phyloP scores from a whole-genome alignment of 129 eudicot species.

The Solidago caesia region DNA sequence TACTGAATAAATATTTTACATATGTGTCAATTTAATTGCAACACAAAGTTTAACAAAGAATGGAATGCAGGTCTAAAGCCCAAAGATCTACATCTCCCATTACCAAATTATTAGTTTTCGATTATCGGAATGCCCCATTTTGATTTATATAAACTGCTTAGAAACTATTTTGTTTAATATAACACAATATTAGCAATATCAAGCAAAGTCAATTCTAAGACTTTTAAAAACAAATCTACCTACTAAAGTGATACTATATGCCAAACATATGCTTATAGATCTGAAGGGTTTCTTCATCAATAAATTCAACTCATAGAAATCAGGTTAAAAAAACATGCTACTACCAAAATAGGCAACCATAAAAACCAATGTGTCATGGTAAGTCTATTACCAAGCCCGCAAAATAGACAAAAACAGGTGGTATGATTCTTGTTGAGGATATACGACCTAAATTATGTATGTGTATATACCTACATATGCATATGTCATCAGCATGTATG shows the following conservation, averaged over 20 bases:
- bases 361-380: too few species aligned
- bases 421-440: too few species aligned
- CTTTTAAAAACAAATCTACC: constrained; percentile 17
- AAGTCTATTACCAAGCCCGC: too few species aligned
- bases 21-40: neutral
- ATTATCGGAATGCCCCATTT: neutral
- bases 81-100: neutral
- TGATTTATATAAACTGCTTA: too few species aligned
- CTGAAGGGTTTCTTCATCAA: neutral
- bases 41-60: neutral
- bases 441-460: too few species aligned
- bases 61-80: neutral
- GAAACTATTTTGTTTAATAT: too few species aligned
- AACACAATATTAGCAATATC: too few species aligned
- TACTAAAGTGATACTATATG: constrained; percentile 1
- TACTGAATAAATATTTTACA: neutral
- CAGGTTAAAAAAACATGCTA: too few species aligned
- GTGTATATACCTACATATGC: too few species aligned
- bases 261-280: neutral
- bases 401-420: too few species aligned
- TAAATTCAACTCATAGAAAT: constrained; percentile 2
- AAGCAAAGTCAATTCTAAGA: neutral
- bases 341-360: too few species aligned
- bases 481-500: too few species aligned
- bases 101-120: neutral